phyloP scores from a whole-genome alignment of 805 yeast genomes.

The Candida sonorensis region DNA sequence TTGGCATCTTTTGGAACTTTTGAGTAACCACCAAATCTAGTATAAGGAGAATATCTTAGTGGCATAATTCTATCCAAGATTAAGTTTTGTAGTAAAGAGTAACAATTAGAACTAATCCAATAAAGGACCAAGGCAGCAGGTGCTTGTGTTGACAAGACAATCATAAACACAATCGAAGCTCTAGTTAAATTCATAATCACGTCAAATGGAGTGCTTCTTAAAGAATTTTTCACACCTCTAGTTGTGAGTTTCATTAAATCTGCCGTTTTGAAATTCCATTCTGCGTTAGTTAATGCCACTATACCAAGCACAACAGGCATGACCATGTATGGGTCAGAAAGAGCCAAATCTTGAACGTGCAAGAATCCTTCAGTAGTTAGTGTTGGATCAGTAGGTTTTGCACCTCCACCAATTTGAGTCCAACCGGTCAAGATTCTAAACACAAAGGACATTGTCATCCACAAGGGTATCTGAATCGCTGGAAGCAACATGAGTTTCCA shows the following conservation, averaged over 20 bases:
- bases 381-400: conserved; percentile 42
- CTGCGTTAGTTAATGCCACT: conserved; percentile 68
- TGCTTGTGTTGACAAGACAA: conserved; percentile 81
- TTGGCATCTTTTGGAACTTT: conserved; percentile 8
- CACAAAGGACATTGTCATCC: conserved; percentile 74
- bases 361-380: conserved; percentile 48
- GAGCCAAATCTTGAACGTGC: conserved; percentile 56
- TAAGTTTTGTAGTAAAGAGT: conserved; percentile 70
- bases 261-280: conserved; percentile 70
- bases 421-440: conserved; percentile 73
- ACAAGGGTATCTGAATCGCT: conserved; percentile 75
- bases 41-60: conserved; percentile 40
- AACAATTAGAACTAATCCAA: conserved; percentile 83
- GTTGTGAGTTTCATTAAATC: conserved; percentile 38
- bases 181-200: conserved; percentile 66
- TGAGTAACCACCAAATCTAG: conserved; percentile 13
- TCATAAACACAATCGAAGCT: conserved; percentile 68
- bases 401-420: conserved; percentile 32
- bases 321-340: conserved; percentile 52
- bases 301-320: conserved; percentile 71
- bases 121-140: conserved; percentile 78
- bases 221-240: conserved; percentile 32
- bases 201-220: conserved; percentile 53
- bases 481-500: conserved; percentile 81
- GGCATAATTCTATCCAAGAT: conserved; percentile 64